phyloP scores from a whole-genome alignment of 2,329 filamentous ascomycete genomes.

The Aspergillus neoniger region DNA sequence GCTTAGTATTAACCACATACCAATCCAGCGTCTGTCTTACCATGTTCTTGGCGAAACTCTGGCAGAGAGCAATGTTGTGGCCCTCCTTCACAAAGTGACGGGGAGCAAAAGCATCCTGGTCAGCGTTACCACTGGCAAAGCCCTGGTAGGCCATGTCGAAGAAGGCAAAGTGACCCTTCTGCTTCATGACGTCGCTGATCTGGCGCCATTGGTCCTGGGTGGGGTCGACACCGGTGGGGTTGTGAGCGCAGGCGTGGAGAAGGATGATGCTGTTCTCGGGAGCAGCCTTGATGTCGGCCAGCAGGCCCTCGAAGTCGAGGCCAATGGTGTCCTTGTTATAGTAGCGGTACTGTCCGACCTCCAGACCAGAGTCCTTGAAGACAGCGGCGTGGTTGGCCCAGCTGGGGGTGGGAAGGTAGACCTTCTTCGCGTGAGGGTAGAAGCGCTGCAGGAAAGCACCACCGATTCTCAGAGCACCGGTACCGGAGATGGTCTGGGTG shows the following conservation, averaged over 20 bases:
- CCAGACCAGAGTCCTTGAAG: conserved; percentile 88
- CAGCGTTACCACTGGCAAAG: conserved; percentile 88
- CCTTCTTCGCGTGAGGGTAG: conserved; percentile 88
- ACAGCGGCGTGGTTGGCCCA: conserved; percentile 99
- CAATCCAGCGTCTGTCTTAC: conserved; percentile 46
- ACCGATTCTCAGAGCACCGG: conserved; percentile 90
- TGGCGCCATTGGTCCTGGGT: conserved; percentile 88
- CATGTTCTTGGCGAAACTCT: conserved; percentile 99
- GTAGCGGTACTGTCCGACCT: conserved; percentile 95
- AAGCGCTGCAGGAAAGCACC: conserved; percentile 90
- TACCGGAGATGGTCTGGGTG: conserved; percentile 97
- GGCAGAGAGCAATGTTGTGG: conserved; percentile 82
- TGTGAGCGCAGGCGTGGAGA: conserved; percentile 96
- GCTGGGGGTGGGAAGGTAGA: conserved; percentile 93
- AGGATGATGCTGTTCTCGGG: conserved; percentile 86
- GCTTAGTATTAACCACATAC: too few species aligned
- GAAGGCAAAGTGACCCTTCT: conserved; percentile 86
- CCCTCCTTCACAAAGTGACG: conserved; percentile 92
- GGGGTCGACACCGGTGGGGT: conserved; percentile 95
- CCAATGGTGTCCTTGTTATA: conserved; percentile 99
- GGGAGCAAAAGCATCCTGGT: conserved; percentile 90
- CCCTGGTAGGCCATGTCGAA: conserved; percentile 99
- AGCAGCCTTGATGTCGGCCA: conserved; percentile 85
- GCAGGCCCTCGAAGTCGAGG: conserved; percentile 92
- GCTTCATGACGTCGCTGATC: conserved; percentile 84